phyloP scores from a whole-genome alignment of 2,329 filamentous ascomycete genomes.

The Esteya vermicola region DNA sequence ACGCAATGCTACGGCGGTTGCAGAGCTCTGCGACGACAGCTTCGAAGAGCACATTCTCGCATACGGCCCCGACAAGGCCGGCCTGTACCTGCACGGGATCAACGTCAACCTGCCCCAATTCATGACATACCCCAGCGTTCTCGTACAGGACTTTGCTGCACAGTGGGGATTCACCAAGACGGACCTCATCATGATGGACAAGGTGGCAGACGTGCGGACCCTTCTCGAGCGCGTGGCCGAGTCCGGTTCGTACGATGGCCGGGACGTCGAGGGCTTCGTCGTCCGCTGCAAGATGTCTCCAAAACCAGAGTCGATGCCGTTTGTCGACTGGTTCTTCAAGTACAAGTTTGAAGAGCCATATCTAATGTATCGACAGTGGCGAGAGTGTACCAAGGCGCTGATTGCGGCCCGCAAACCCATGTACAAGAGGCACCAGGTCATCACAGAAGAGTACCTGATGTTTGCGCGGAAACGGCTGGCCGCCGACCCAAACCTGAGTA shows the following conservation, averaged over 20 bases:
- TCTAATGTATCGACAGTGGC: slow-evolving; percentile 97
- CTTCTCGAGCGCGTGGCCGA: slow-evolving; percentile 80
- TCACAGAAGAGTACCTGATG: slow-evolving; percentile 80
- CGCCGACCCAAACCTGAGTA: slow-evolving; percentile 50
- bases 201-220: slow-evolving; percentile 56
- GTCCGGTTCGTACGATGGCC: slow-evolving; percentile 77
- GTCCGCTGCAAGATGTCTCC: slow-evolving; percentile 65
- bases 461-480: slow-evolving; percentile 66
- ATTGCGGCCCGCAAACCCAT: slow-evolving; percentile 62
- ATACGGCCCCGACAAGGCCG: slow-evolving; percentile 69
- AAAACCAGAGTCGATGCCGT: slow-evolving; percentile 37
- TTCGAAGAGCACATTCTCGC: slow-evolving; percentile 96
- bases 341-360: slow-evolving; percentile 99
- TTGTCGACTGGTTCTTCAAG: slow-evolving; percentile 98
- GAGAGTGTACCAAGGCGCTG: slow-evolving; percentile 85
- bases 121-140: slow-evolving; percentile 64
- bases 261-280: slow-evolving; percentile 94
- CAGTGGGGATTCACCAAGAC: slow-evolving; percentile 91
- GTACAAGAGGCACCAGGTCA: slow-evolving; percentile 73
- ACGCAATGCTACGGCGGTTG: slow-evolving; percentile 87
- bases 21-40: slow-evolving; percentile 86
- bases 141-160: slow-evolving; percentile 83
- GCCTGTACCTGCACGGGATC: slow-evolving; percentile 89
- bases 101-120: slow-evolving; percentile 94
- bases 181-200: slow-evolving; percentile 62